These are phyloP conservation scores for Phylloporus sp. DNA, from an alignment of 768 basidiomycete genomes.

Conservation along the genomic window DNA sequence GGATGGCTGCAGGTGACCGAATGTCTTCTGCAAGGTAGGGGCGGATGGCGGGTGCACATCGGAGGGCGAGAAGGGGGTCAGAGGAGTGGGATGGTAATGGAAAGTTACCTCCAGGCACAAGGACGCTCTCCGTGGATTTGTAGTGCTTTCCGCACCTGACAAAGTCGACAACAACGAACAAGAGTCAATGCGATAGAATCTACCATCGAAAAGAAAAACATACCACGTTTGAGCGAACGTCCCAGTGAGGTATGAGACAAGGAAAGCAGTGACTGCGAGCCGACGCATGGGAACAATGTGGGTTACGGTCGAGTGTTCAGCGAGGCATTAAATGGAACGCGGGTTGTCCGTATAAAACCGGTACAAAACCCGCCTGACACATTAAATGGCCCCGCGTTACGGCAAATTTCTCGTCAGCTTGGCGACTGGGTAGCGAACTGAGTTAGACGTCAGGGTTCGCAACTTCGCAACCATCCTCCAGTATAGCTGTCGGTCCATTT, in stretches of 20 bases:
- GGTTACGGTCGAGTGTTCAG: background rate
- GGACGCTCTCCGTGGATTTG: slow-evolving; percentile 38
- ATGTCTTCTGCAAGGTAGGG: slow-evolving; percentile 59
- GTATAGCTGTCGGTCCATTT: too few species aligned
- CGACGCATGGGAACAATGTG: slow-evolving; percentile 12
- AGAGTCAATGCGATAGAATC: background rate
- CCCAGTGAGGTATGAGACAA: slow-evolving; percentile 8
- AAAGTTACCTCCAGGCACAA: slow-evolving; percentile 51
- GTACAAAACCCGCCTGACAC: too few species aligned
- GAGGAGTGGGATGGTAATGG: slow-evolving; percentile 35
- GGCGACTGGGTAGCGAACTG: background rate
- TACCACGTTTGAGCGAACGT: slow-evolving; percentile 30
- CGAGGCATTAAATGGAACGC: background rate
- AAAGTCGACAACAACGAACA: too few species aligned
- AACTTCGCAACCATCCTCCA: too few species aligned
- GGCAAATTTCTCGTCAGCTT: background rate
- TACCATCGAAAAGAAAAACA: background rate
- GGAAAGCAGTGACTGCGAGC: slow-evolving; percentile 3
- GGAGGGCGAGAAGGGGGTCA: slow-evolving; percentile 35
- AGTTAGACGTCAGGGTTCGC: too few species aligned
- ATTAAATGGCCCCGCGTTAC: background rate
- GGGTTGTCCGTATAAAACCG: background rate
- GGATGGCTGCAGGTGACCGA: slow-evolving; percentile 39
- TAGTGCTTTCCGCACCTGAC: slow-evolving; percentile 58
- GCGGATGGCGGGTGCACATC: slow-evolving; percentile 54